Evolutionary conservation across 164 flowering plant species (phyloP), one percentile per base, ranked within the genome.

Genomic region (Vitis amurensis): DNA sequence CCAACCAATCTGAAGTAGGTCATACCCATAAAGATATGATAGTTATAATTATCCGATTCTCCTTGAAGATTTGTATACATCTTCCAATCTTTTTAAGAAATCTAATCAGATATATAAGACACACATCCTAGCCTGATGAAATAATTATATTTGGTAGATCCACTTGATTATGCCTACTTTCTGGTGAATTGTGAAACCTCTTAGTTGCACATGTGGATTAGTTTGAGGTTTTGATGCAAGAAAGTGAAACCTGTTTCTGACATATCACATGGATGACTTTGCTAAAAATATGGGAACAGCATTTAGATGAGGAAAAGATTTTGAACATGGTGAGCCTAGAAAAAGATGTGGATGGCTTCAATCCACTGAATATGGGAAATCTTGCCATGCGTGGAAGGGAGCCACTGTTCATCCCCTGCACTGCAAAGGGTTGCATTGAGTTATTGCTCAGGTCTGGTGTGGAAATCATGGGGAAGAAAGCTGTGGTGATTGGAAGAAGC

Each of bases 261-360:
- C 31, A 55, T 64, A n/a, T 63, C 50, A 55, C 58, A n/a, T 63
- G 60, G 55, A 72, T 37, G 66, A 69, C 70, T 77, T 11, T 73
- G 66, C 17, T 55, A 47, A 62, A 47, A 56, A 48, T 67, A 14
- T 77, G 56, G 72, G 50, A 59, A 76, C 93, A 92, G 95, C 96
- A 91, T 83, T 74, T 92, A 82, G 74, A 91, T 73, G 91, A 84
- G 77, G 91, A 73, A 64, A 89, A 77, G 74, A 83, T 92, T 70
- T 71, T 91, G 76, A 76, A 74, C 65, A 62, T 19, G 19, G 72
- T 92, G 73, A 80, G 85, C 69, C 81, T 87, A n/a, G 90, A 91
- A 67, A 91, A 92, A 76, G 96, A 92, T 71, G 98, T 92, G 3
- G 98, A 92, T 76, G 98, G 98, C 57, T 86, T 92, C 71, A 91